Evolutionary conservation across 768 basidiomycete species (phyloP).

Genomic region (Termitomyces sp.): DNA sequence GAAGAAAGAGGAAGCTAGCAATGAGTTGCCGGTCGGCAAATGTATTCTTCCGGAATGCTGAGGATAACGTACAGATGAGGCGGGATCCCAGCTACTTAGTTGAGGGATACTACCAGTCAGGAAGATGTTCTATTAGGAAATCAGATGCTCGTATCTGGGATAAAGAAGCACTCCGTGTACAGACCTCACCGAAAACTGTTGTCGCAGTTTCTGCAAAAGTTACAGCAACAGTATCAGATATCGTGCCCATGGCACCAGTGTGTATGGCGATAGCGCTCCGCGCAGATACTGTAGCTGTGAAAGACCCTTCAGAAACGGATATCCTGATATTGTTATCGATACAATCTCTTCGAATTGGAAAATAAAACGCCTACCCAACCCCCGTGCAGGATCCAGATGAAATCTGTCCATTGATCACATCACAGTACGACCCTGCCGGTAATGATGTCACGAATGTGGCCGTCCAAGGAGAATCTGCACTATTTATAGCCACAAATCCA

Average conservation of each 20-base stretch:
- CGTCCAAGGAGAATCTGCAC: slow-evolving; percentile 51
- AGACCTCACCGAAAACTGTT: slow-evolving; percentile 53
- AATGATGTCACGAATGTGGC: slow-evolving; percentile 53
- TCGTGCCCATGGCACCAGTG: slow-evolving; percentile 32
- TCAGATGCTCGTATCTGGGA: neutral
- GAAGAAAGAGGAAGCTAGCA: slow-evolving; percentile 48
- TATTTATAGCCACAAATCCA: slow-evolving; percentile 68
- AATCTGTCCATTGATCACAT: slow-evolving; percentile 50
- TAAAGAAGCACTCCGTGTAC: neutral
- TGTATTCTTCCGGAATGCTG: neutral
- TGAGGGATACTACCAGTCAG: slow-evolving; percentile 51
- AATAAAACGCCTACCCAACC: slow-evolving; percentile 31
- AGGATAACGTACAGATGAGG: slow-evolving; percentile 33
- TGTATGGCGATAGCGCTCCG: slow-evolving; percentile 55
- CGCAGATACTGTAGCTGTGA: slow-evolving; percentile 45
- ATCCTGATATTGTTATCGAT: slow-evolving; percentile 26
- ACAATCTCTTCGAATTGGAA: neutral
- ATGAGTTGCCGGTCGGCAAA: neutral
- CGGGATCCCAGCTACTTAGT: slow-evolving; percentile 47
- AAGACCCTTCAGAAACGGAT: slow-evolving; percentile 43
- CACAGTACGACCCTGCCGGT: slow-evolving; percentile 57
- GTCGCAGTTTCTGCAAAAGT: slow-evolving; percentile 51
- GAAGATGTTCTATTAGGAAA: slow-evolving; percentile 48
- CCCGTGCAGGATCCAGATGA: slow-evolving; percentile 44
- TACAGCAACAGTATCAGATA: slow-evolving; percentile 28